These are phyloP conservation scores for Gynandropsis gynandra DNA, from an alignment of 345 rosid genomes.

Conservation along the genomic window DNA sequence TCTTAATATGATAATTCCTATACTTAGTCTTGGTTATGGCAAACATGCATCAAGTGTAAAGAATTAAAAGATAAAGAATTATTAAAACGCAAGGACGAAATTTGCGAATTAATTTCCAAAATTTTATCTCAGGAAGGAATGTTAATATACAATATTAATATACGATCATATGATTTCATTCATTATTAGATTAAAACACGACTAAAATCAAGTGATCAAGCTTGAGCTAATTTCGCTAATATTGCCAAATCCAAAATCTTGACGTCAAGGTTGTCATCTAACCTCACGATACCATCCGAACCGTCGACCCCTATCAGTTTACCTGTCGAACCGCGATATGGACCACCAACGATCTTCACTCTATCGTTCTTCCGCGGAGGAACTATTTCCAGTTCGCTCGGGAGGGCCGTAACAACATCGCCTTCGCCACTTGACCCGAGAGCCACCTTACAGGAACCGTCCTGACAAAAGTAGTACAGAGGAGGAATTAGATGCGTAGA, in stretches of 20 bases:
- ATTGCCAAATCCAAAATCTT: constrained; percentile 73
- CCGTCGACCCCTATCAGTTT: constrained; percentile 92
- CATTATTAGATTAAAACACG: no score
- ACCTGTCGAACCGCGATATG: constrained; percentile 67
- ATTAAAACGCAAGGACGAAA: no score
- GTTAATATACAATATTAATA: no score
- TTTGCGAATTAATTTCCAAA: no score
- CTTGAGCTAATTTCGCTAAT: constrained; percentile 56
- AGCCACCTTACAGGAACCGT: constrained; percentile 69
- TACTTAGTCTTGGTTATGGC: no score
- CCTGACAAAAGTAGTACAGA: constrained; percentile 37
- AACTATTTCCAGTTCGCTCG: constrained; percentile 58
- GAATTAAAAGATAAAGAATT: no score
- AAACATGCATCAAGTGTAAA: no score
- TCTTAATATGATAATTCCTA: no score
- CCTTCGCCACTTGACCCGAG: constrained; percentile 59
- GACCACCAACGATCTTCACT: constrained; percentile 83
- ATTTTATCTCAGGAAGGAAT: no score
- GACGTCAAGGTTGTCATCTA: constrained; percentile 81
- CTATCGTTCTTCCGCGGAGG: constrained; percentile 71
- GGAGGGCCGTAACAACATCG: constrained; percentile 37
- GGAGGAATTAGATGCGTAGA: background rate
- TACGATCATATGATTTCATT: no score
- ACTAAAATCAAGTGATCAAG: no score
- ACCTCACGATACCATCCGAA: constrained; percentile 75